Evolutionary conservation across 2,329 filamentous ascomycete species (phyloP), one percentile per base, ranked within the genome.

Genomic region (Calonectria henricotiae): DNA sequence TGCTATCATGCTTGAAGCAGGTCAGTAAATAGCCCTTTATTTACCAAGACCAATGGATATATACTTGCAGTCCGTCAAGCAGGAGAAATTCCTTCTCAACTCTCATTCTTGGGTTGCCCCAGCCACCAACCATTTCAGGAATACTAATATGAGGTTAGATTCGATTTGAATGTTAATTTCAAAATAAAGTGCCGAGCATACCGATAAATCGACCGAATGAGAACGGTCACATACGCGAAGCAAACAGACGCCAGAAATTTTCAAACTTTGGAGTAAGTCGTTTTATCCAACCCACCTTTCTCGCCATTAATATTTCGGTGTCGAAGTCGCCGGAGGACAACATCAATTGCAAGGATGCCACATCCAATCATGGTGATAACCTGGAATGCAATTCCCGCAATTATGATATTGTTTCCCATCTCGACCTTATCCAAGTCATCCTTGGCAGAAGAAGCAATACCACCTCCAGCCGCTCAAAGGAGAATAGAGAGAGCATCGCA

Each of bases 61-160:
- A 35, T 9, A 47, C 63, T 55, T 32, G 49, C 63, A 66, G 20
- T 44, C 87, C 86, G 82, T 90, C 89, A 44, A 90, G 84, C 4
- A 80, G 85, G 70, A 90, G 85, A 76, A 90, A 90, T 47, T 87
- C 79, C 25, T 81, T 82, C 80, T 90, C 83, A 37, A 86, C 80
- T 32, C 76, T 79, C 77, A 91, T 90, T 73, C 92, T 79, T 25
- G 84, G 79, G 2, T 90, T 90, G 4, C 77, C 80, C 87, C 89
- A 93, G 1, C 91, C 91, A 49, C 87, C 83, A 73, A 86, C 88
- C 73, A 93, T 82, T 84, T 93, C 91, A 0, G 87, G 88, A 25
- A 92, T 87, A 62, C 91, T 67, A n/a, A 11, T 1, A 15, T 44
- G 11, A 2, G 11, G 17, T 65, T 55, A 63, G 61, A 39, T 35